phyloP scores from a whole-genome alignment of 805 yeast species.

The Ogataea methylovora region DNA sequence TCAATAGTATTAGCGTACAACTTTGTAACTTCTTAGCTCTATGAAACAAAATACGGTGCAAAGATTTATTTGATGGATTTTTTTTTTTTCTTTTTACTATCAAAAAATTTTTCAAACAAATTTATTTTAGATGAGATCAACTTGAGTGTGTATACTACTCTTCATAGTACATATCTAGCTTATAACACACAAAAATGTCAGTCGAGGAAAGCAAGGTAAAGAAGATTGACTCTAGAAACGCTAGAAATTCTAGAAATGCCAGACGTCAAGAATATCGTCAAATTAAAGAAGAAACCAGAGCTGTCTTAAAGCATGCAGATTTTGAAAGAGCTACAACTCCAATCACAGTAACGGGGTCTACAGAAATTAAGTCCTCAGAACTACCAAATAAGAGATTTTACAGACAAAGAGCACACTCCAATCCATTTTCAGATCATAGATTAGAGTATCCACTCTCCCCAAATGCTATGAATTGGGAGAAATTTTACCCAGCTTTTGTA shows the following conservation, averaged over 20 bases:
- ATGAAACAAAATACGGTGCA: too few species aligned
- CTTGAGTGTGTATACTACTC: too few species aligned
- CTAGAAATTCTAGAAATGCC: conserved; percentile 11
- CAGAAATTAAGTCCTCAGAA: conserved; percentile 25
- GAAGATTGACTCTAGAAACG: too few species aligned
- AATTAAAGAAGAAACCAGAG: conserved; percentile 35
- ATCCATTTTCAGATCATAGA: conserved; percentile 93
- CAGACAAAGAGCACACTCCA: conserved; percentile 96
- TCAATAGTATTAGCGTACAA: too few species aligned
- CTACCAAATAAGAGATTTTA: conserved; percentile 83
- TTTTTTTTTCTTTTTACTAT: too few species aligned
- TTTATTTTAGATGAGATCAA: too few species aligned
- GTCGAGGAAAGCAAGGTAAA: too few species aligned
- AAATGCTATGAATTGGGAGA: conserved; percentile 79
- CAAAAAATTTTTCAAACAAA: too few species aligned
- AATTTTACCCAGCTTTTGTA: conserved; percentile 57
- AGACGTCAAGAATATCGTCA: conserved; percentile 45
- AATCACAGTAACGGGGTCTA: conserved; percentile 3
- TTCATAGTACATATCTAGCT: too few species aligned
- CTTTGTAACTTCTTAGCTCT: too few species aligned
- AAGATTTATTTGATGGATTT: too few species aligned
- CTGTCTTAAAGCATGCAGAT: conserved; percentile 36
- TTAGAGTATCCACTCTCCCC: conserved; percentile 84
- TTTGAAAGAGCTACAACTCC: conserved; percentile 23
- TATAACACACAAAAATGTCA: too few species aligned